Percentiles rank a stretch among this genome's conserved stretches.
Evolutionary conservation across 257 asterid species (phyloP).

Genomic region (Forsythia suspensa): DNA sequence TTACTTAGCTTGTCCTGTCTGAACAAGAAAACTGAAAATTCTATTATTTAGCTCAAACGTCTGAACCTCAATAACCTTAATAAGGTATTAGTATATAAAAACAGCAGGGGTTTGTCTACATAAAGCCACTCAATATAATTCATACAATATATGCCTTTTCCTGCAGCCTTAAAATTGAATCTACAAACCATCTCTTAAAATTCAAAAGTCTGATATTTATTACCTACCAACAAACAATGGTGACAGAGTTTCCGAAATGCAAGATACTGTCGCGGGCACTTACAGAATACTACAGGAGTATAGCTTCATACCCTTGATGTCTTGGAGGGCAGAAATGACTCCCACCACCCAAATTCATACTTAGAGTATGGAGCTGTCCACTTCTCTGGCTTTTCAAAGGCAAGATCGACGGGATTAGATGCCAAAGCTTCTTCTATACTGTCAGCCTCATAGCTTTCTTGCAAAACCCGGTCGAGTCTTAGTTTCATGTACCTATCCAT

Average conservation of each 20-base stretch:
- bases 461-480: slow-evolving; percentile 82
- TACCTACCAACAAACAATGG: slow-evolving; percentile 18
- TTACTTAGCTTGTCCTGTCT: neutral
- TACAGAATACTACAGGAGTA: slow-evolving; percentile 14
- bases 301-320: slow-evolving; percentile 51
- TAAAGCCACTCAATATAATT: neutral
- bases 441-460: slow-evolving; percentile 74
- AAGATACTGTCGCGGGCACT: slow-evolving; percentile 24
- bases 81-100: neutral
- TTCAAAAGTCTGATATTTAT: neutral
- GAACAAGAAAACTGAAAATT: neutral
- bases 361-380: slow-evolving; percentile 94
- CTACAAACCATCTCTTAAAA: slow-evolving; percentile 24
- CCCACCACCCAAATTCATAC: slow-evolving; percentile 93
- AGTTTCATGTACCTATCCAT: slow-evolving; percentile 78
- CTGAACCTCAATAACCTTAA: neutral
- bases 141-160: slow-evolving; percentile 10
- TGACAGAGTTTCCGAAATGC: slow-evolving; percentile 1
- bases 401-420: slow-evolving; percentile 53
- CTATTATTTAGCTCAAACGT: neutral
- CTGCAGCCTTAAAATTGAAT: slow-evolving; percentile 24
- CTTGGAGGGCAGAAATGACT: slow-evolving; percentile 61
- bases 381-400: slow-evolving; percentile 74
- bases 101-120: neutral
- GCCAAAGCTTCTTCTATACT: slow-evolving; percentile 80